Evolutionary conservation across 495 filamentous ascomycete species (phyloP).

Genomic region (Hypoxylon crocopeplum): DNA sequence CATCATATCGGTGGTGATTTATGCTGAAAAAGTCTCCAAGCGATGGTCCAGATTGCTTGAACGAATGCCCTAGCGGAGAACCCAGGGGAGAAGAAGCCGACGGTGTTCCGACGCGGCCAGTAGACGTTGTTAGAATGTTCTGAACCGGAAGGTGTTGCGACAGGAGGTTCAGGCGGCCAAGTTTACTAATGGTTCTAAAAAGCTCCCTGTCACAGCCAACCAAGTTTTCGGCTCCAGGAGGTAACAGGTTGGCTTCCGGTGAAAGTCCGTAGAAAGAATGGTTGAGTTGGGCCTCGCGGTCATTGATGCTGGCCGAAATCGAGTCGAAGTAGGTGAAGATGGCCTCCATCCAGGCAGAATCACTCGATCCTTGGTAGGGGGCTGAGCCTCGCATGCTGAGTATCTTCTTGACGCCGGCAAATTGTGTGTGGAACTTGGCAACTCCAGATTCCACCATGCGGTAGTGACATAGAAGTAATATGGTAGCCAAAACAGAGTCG

Average conservation of each 20-base stretch:
- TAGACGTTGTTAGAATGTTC: conserved; percentile 39
- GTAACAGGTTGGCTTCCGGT: conserved; percentile 72
- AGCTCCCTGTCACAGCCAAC: conserved; percentile 84
- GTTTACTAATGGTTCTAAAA: conserved; percentile 77
- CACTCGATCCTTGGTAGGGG: conserved; percentile 69
- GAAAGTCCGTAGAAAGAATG: conserved; percentile 66
- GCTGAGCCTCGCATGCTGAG: conserved; percentile 77
- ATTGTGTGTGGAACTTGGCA: conserved; percentile 90
- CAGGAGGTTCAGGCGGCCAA: conserved; percentile 87
- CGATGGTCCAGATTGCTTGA: conserved; percentile 49
- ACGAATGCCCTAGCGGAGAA: conserved; percentile 55
- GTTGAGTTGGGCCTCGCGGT: conserved; percentile 87
- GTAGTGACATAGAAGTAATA: conserved; percentile 88
- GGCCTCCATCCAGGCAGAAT: conserved; percentile 86
- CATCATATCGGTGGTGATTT: conserved; percentile 60
- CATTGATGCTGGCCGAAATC: conserved; percentile 90
- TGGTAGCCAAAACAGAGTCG: conserved; percentile 87
- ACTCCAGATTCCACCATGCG: conserved; percentile 93
- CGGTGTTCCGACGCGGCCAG: conserved; percentile 33
- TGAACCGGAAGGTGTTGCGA: conserved; percentile 73
- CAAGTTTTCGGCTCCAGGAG: conserved; percentile 70
- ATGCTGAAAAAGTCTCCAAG: conserved; percentile 39
- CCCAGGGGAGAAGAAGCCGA: conserved; percentile 45
- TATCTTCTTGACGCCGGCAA: conserved; percentile 92
- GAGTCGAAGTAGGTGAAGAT: conserved; percentile 96